Evolutionary conservation across 257 asterid species (phyloP), one percentile per base, ranked within the genome.

Genomic region (Datura wrightii): DNA sequence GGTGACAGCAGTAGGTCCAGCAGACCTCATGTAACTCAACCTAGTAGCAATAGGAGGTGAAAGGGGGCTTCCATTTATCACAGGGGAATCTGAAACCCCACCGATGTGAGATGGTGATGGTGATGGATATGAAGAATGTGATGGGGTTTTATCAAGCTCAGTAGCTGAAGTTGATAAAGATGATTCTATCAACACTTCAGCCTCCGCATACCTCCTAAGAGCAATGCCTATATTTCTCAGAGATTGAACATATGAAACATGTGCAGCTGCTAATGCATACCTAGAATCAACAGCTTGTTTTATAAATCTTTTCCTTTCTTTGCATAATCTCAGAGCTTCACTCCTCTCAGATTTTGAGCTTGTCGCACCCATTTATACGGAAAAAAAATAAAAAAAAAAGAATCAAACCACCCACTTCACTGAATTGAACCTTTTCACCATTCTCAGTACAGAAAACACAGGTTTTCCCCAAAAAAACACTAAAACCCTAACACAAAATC

Each of bases 231-330:
- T 90, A 88, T 92, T 95, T 76, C 92, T 92, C 79, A 97, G 90
- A 62, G 99, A 95, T 83, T 93, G 93, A 85, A 92, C 91, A 82
- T 97, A 97, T 0, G 98, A 93, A 85, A 95, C 97, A 82, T 97
- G 99, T 1, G 98, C 97, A 83, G 99, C 99, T 50, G 99, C 99
- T 82, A 95, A 88, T 66, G 96, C 97, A 79, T 89, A 97, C 83
- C 98, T 90, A 2, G 97, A 97, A 89, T 96, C 98, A 74, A 92
- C 92, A 4, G 98, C 99, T 91, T 93, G 95, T 78, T 94, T 96
- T 67, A 92, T 91, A 80, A 93, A 93, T 70, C 90, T 91, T 76
- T 93, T 96, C 89, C 99, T 91, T 86, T 92, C 98, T 85, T 90
- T 96, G 90, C 99, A 96, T 24, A 96, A 87, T 82, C 89, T 92